Conservation (phyloP, 345 rosid genomes). For the Durio zibethinus region DNA sequence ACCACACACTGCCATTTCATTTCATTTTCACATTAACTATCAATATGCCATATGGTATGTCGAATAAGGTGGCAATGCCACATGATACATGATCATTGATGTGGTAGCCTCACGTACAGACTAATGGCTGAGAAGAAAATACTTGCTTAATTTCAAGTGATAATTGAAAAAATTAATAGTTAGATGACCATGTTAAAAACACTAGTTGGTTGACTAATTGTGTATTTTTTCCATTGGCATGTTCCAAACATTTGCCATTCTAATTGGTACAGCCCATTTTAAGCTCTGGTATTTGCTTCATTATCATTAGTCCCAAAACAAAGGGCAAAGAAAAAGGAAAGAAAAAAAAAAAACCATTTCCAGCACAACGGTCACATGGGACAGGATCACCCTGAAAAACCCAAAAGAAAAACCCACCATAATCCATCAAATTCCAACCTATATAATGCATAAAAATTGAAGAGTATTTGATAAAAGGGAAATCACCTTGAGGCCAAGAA, state of each 20-base stretch:
- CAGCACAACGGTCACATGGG: conserved; percentile 85
- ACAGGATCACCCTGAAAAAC: conserved; percentile 87
- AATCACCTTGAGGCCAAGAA: conserved; percentile 74
- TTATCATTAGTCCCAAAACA: neutral
- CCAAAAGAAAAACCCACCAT: neutral
- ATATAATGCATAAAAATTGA: neutral
- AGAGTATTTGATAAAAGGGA: neutral
- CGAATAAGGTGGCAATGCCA: too few species aligned
- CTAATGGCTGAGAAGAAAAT: too few species aligned
- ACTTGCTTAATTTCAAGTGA: too few species aligned
- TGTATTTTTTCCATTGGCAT: too few species aligned
- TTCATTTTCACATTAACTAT: too few species aligned
- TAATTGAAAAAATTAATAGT: too few species aligned
- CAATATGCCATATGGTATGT: too few species aligned
- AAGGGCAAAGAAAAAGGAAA: neutral
- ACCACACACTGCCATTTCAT: too few species aligned
- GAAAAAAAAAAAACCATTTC: conserved; percentile 54
- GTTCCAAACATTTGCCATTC: neutral
- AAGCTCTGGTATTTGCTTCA: neutral
- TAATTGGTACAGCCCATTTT: neutral
- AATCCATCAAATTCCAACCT: neutral
- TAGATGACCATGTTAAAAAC: too few species aligned
- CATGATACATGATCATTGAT: too few species aligned
- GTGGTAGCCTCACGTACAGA: too few species aligned
- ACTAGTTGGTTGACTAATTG: too few species aligned